Evolutionary conservation across 179 eudicot species (phyloP).

Genomic region (Dionaea muscipula): DNA sequence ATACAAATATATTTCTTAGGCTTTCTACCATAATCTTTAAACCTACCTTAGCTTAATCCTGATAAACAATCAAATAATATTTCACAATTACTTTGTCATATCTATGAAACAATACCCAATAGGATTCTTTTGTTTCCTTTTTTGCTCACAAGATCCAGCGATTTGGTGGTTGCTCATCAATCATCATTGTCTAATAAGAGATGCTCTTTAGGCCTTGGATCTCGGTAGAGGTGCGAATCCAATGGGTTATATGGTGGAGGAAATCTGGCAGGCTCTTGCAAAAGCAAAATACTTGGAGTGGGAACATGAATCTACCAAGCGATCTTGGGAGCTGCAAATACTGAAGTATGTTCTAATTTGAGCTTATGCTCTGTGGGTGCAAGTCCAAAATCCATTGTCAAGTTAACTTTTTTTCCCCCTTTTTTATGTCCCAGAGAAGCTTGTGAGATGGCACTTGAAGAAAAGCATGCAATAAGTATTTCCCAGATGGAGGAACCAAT

Average conservation of each 20-base stretch:
- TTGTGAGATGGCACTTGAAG: conserved; percentile 57
- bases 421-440: conserved; percentile 34
- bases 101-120: too few species aligned
- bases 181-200: neutral
- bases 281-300: conserved; percentile 70
- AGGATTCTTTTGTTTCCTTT: too few species aligned
- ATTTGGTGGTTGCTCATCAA: neutral
- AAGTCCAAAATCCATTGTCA: too few species aligned
- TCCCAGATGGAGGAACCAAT: conserved; percentile 29
- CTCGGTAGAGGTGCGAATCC: conserved; percentile 76
- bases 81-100: too few species aligned
- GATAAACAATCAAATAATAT: too few species aligned
- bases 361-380: neutral
- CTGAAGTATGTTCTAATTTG: conserved; percentile 39
- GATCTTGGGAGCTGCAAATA: conserved; percentile 54
- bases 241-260: conserved; percentile 65
- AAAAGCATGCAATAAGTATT: conserved; percentile 31
- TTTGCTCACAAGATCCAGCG: too few species aligned
- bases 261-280: conserved; percentile 84
- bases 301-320: conserved; percentile 66
- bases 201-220: conserved; percentile 56
- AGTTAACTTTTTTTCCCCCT: too few species aligned
- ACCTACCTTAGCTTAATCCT: too few species aligned
- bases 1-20: too few species aligned
- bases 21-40: too few species aligned